phyloP scores from a whole-genome alignment of 768 basidiomycete species.

The Naganishia friedmannii region DNA sequence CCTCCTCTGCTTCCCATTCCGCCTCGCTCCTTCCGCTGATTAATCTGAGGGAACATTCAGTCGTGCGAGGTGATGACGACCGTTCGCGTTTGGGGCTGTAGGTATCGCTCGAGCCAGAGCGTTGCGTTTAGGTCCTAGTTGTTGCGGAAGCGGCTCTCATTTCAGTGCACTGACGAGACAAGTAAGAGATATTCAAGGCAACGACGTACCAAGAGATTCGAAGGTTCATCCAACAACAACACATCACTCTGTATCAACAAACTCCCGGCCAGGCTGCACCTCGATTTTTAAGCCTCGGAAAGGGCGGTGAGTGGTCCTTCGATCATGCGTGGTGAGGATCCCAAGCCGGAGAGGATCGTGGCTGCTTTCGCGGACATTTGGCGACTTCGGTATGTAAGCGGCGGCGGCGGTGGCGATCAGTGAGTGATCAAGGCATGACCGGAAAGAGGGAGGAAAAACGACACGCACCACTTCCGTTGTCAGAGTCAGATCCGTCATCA shows the following conservation, averaged over 20 bases:
- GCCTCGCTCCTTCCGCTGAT: constrained; percentile 55
- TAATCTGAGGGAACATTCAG: constrained; percentile 58
- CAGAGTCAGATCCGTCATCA: constrained; percentile 42
- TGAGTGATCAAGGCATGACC: no score
- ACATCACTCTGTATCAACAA: constrained; percentile 62
- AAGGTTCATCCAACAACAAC: constrained; percentile 61
- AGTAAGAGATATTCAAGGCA: constrained; percentile 52
- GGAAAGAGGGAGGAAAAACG: not conserved
- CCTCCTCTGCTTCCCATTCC: constrained; percentile 54
- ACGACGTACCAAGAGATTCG: constrained; percentile 58
- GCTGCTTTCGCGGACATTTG: constrained; percentile 54
- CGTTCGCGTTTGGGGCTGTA: constrained; percentile 54
- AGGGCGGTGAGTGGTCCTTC: constrained; percentile 55
- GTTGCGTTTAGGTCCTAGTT: constrained; percentile 44
- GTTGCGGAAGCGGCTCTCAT: no score
- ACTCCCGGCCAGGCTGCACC: constrained; percentile 62
- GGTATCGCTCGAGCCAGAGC: constrained; percentile 55
- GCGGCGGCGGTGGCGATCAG: not conserved
- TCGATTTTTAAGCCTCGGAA: constrained; percentile 67
- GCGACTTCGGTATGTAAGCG: constrained; percentile 38
- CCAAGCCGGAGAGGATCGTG: constrained; percentile 61
- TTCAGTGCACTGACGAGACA: not conserved
- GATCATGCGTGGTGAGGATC: constrained; percentile 57
- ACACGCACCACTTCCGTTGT: constrained; percentile 48
- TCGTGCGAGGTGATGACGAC: constrained; percentile 69